phyloP scores from a whole-genome alignment of 2,329 filamentous ascomycete species.

The Phaeosphaeria sp. region DNA sequence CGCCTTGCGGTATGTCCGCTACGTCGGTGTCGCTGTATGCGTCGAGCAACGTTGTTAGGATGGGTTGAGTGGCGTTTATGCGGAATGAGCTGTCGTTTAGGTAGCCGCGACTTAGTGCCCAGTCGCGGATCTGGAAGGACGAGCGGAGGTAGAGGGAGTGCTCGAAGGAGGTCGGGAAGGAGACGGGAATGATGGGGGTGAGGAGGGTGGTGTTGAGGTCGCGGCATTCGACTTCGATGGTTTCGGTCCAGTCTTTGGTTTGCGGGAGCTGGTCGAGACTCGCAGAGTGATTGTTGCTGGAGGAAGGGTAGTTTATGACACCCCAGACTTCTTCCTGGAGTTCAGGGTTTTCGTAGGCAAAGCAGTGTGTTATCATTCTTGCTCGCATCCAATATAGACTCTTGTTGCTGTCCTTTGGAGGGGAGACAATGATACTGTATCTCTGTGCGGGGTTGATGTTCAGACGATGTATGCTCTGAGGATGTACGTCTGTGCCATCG shows the following conservation, averaged over 20 bases:
- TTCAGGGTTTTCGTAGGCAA: constrained; percentile 59
- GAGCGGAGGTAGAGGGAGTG: constrained; percentile 62
- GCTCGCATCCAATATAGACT: constrained; percentile 58
- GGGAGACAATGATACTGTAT: constrained; percentile 68
- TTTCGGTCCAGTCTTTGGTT: constrained; percentile 60
- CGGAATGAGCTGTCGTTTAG: constrained; percentile 65
- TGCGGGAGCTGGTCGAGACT: too few species aligned
- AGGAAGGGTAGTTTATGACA: constrained; percentile 54
- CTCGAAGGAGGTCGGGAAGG: constrained; percentile 57
- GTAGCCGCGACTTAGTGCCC: constrained; percentile 64
- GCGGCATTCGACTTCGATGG: constrained; percentile 57
- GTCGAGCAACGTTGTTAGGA: constrained; percentile 58
- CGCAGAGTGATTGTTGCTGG: too few species aligned
- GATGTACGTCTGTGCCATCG: constrained; percentile 68
- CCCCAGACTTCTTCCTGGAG: constrained; percentile 57
- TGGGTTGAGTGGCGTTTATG: constrained; percentile 56
- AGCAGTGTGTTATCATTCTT: constrained; percentile 66
- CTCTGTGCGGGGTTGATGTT: constrained; percentile 72
- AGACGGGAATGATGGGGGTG: constrained; percentile 51
- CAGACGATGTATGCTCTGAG: constrained; percentile 61
- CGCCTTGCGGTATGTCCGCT: constrained; percentile 22
- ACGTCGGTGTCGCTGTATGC: constrained; percentile 28
- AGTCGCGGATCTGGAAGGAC: constrained; percentile 66
- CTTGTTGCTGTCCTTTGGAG: constrained; percentile 49
- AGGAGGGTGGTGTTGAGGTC: constrained; percentile 59